Conservation (phyloP, 495 filamentous ascomycete genomes). For the Penicillium nucicola region DNA sequence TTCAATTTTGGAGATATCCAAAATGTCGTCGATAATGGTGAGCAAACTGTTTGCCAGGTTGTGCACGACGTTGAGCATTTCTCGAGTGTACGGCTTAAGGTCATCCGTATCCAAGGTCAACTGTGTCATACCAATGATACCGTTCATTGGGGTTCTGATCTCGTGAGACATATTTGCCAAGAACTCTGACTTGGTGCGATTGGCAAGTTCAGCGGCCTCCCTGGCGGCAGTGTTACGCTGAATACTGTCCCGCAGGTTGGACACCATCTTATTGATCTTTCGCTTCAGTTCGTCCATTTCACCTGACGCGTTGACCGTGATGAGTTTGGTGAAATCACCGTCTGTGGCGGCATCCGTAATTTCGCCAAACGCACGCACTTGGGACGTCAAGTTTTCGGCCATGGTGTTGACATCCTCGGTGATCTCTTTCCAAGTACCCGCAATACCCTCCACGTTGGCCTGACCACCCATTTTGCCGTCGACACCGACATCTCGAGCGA, state of each 20-base stretch:
- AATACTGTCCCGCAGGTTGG: slow-evolving; percentile 91
- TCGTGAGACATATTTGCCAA: slow-evolving; percentile 99
- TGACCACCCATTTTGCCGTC: slow-evolving; percentile 99
- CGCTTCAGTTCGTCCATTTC: slow-evolving; percentile 99
- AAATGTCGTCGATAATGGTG: slow-evolving; percentile 98
- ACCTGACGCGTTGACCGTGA: slow-evolving; percentile 96
- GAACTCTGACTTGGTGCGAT: slow-evolving; percentile 98
- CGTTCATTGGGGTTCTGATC: slow-evolving; percentile 92
- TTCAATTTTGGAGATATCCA: slow-evolving; percentile 99
- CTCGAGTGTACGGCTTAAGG: slow-evolving; percentile 87
- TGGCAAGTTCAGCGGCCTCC: slow-evolving; percentile 94
- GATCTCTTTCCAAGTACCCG: slow-evolving; percentile 97
- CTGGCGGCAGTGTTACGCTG: slow-evolving; percentile 96
- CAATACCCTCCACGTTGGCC: slow-evolving; percentile 89
- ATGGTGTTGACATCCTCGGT: slow-evolving; percentile 98
- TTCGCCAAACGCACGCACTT: slow-evolving; percentile 96
- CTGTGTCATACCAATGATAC: slow-evolving; percentile 93
- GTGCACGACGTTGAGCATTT: slow-evolving; percentile 99
- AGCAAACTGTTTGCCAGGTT: slow-evolving; percentile 94
- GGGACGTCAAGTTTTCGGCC: slow-evolving; percentile 95
- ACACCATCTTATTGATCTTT: slow-evolving; percentile 99
- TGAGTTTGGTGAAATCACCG: slow-evolving; percentile 93
- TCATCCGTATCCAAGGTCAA: slow-evolving; percentile 91
- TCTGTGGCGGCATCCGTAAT: slow-evolving; percentile 97
- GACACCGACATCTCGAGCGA: slow-evolving; percentile 95